Conservation (phyloP, 306 rosid genomes). For the Canavalia ensiformis region DNA sequence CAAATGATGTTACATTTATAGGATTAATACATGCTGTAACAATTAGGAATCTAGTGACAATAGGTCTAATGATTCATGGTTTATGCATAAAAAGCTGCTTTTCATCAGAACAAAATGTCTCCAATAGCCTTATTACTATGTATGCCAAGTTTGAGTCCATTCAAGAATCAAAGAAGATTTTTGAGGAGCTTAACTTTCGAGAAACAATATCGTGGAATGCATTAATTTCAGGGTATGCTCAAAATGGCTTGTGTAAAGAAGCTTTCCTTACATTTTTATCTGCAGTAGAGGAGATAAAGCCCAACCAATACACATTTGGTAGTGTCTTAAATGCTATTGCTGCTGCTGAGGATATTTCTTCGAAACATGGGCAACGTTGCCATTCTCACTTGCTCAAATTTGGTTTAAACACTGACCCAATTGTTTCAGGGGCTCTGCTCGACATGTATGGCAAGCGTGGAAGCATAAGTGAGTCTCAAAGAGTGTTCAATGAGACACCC, state of each 20-base stretch:
- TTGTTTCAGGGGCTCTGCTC: constrained; percentile 76
- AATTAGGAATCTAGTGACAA: constrained; percentile 56
- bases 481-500: constrained; percentile 69
- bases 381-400: constrained; percentile 72
- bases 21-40: constrained; percentile 79
- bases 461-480: constrained; percentile 67
- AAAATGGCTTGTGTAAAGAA: constrained; percentile 68
- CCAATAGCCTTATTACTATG: constrained; percentile 90
- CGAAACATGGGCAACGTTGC: constrained; percentile 78
- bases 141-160: constrained; percentile 75
- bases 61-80: constrained; percentile 76
- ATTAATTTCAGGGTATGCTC: constrained; percentile 87
- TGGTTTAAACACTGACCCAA: constrained; percentile 66
- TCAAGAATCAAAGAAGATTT: constrained; percentile 73
- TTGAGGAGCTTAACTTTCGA: constrained; percentile 70
- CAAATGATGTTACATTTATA: constrained; percentile 82
- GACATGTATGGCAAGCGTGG: constrained; percentile 95
- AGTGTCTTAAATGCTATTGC: constrained; percentile 86
- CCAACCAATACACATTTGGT: constrained; percentile 85
- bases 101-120: constrained; percentile 59
- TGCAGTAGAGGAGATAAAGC: constrained; percentile 66
- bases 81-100: constrained; percentile 67
- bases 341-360: constrained; percentile 73
- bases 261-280: constrained; percentile 68
- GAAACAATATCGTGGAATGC: constrained; percentile 91